phyloP scores from a whole-genome alignment of 1,284 basidiomycete species.

The Vanrija sp. region DNA sequence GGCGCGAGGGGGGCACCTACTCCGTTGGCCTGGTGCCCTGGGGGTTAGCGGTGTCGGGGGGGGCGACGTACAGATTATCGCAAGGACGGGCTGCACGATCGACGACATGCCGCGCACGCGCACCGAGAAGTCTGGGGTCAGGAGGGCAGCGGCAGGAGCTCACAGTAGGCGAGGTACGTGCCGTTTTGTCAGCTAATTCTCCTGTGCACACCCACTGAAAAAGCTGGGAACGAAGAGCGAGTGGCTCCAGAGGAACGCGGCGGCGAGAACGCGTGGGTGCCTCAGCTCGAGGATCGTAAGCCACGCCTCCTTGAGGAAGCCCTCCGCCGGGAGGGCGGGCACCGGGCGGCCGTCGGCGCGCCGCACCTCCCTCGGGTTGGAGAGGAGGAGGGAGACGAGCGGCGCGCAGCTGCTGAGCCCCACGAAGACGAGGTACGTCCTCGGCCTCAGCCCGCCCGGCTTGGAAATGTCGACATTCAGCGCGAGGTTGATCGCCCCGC shows the following conservation, averaged over 20 bases:
- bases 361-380: constrained; percentile 43
- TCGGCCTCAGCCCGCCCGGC: constrained; percentile 37
- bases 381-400: constrained; percentile 36
- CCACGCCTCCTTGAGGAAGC: constrained; percentile 28
- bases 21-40: constrained; percentile 38
- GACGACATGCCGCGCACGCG: constrained; percentile 45
- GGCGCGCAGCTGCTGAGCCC: constrained; percentile 43
- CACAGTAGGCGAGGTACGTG: constrained; percentile 22
- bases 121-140: constrained; percentile 25
- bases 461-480: constrained; percentile 36
- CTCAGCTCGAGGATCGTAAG: constrained; percentile 28
- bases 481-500: constrained; percentile 45
- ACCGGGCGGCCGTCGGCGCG: constrained; percentile 43
- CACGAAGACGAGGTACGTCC: constrained; percentile 49
- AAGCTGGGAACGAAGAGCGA: constrained; percentile 35
- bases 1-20: not conserved
- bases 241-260: constrained; percentile 18
- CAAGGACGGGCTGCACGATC: constrained; percentile 37
- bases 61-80: constrained; percentile 16
- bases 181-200: no score
- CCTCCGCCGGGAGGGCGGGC: constrained; percentile 17
- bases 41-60: not conserved
- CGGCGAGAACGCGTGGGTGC: constrained; percentile 17
- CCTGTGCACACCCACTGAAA: constrained; percentile 10
- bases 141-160: not conserved